phyloP scores from a whole-genome alignment of 2,329 filamentous ascomycete species.

The Botrytis tulipae region DNA sequence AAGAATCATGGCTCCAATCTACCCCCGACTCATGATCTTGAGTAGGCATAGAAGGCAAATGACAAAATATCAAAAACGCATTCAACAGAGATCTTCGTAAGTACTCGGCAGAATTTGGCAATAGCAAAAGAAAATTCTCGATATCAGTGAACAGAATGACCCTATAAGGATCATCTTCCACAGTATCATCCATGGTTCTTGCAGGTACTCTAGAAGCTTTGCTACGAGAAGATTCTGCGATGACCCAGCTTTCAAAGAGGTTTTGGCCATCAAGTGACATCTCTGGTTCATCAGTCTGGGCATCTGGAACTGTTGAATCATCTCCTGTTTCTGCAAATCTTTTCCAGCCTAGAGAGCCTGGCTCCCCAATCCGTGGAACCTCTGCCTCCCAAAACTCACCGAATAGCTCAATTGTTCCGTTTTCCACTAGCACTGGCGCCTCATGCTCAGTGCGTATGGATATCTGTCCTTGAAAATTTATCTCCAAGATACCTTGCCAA shows the following conservation, averaged over 20 bases:
- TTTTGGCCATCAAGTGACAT: constrained; percentile 27
- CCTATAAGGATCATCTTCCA: constrained; percentile 78
- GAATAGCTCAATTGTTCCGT: constrained; percentile 47
- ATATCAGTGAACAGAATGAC: constrained; percentile 80
- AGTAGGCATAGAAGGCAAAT: constrained; percentile 53
- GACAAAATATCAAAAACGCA: constrained; percentile 68
- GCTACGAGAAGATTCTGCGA: constrained; percentile 53
- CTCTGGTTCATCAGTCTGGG: constrained; percentile 27
- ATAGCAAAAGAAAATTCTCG: constrained; percentile 55
- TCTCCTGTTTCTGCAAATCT: constrained; percentile 44
- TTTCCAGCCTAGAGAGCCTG: constrained; percentile 67
- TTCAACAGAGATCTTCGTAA: constrained; percentile 57
- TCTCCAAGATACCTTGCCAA: constrained; percentile 82
- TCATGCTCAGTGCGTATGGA: background rate
- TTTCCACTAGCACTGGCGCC: constrained; percentile 20
- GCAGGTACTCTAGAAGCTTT: constrained; percentile 60
- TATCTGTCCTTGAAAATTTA: constrained; percentile 61
- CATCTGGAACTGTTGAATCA: constrained; percentile 24
- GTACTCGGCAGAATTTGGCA: constrained; percentile 44
- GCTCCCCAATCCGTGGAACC: constrained; percentile 73
- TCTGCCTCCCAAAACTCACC: constrained; percentile 87
- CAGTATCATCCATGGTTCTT: constrained; percentile 69
- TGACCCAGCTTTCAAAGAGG: constrained; percentile 46
- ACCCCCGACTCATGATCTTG: constrained; percentile 31
- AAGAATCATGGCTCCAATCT: constrained; percentile 51